A percentile compares a stretch with the other conserved stretches of the same genome.
phyloP scores from a whole-genome alignment of 2,329 filamentous ascomycete genomes.

The Botrytis fabae region DNA sequence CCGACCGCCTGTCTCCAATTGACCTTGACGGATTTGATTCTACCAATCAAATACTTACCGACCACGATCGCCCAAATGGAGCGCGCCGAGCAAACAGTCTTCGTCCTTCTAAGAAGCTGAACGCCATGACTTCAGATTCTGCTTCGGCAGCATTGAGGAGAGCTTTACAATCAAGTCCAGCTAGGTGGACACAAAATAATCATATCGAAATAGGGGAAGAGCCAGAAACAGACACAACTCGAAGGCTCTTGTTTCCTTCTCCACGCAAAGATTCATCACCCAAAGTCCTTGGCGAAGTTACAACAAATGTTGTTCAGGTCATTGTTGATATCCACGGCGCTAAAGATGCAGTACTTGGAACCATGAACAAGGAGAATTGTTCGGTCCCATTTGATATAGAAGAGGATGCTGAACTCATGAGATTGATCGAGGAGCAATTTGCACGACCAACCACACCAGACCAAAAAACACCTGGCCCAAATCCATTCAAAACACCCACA shows the following conservation, averaged over 20 bases:
- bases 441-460: constrained; percentile 38
- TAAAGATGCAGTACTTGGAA: constrained; percentile 33
- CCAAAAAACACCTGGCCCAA: constrained; percentile 29
- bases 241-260: constrained; percentile 74
- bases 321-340: constrained; percentile 42
- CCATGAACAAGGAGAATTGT: constrained; percentile 38
- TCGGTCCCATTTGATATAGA: constrained; percentile 30
- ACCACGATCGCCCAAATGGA: constrained; percentile 19
- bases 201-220: constrained; percentile 54
- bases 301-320: constrained; percentile 54
- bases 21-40: constrained; percentile 16
- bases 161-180: constrained; percentile 43
- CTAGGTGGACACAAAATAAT: constrained; percentile 52
- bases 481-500: constrained; percentile 42
- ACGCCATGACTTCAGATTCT: constrained; percentile 39
- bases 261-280: constrained; percentile 65
- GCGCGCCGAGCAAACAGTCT: constrained; percentile 33
- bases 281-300: constrained; percentile 61
- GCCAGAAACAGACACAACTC: constrained; percentile 55
- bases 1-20: constrained; percentile 18
- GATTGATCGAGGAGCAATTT: constrained; percentile 40
- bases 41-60: neutral
- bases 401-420: constrained; percentile 38
- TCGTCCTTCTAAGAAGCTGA: constrained; percentile 35
- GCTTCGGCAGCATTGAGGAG: constrained; percentile 38